A percentile compares a stretch with the other conserved stretches of the same genome.
Conservation (phyloP, 192 early-diverging fungal species). For the Coemansia aciculifera region DNA sequence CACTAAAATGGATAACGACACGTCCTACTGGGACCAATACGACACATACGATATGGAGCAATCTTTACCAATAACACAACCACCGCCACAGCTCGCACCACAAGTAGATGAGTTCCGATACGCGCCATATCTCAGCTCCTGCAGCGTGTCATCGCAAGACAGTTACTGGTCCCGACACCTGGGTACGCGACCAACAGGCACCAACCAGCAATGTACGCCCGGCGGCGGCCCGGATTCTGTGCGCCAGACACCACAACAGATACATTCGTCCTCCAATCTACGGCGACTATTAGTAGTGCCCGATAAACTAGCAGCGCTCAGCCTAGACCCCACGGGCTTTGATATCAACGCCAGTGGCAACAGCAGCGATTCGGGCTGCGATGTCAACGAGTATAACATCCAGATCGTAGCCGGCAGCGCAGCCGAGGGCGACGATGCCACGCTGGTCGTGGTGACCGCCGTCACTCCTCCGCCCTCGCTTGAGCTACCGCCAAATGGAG, state of each 20-base stretch:
- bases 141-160: constrained; percentile 30
- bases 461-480: neutral
- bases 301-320: constrained; percentile 30
- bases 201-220: constrained; percentile 5
- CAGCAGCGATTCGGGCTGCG: constrained; percentile 6
- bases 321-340: constrained; percentile 3
- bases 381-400: neutral
- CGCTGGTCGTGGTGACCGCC: neutral
- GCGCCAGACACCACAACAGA: neutral
- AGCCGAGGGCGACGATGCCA: constrained; percentile 10
- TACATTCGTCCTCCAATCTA: neutral
- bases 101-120: neutral
- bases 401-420: neutral
- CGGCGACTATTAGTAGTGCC: constrained; percentile 43
- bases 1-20: constrained; percentile 22
- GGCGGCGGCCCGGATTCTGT: neutral
- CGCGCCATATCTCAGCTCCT: neutral
- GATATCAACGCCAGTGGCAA: constrained; percentile 7
- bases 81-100: neutral
- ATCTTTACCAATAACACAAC: neutral
- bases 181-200: neutral
- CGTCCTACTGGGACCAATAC: constrained; percentile 51
- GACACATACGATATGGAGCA: constrained; percentile 8
- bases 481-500: neutral
- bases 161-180: constrained; percentile 55